Evolutionary conservation across 2,329 filamentous ascomycete species (phyloP), one percentile per base, ranked within the genome.

Genomic region (Penicillium sclerotiorum): DNA sequence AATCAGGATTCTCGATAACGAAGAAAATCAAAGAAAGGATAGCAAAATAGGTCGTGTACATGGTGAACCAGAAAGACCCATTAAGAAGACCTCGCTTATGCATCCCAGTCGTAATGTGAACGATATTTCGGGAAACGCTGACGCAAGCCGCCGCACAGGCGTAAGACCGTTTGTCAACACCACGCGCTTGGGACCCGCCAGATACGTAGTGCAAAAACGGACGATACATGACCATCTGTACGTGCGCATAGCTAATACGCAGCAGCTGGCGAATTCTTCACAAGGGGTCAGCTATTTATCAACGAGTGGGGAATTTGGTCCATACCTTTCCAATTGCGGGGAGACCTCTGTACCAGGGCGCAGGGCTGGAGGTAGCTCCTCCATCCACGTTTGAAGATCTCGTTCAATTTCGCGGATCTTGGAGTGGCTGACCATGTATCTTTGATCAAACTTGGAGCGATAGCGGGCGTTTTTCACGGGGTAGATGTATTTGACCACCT

Each of bases 261-360:
- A 87, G 74, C 27, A 85, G 70, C 62, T 86, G 82, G 60, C 84
- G 77, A 55, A 78, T 75, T 30, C 53, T 51, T 38, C 2, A 21
- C 11, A n/a, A 25, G 12, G 3, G 21, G 13, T 52, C 45, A 58
- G 51, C 41, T 37, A 40, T 15, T 27, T 15, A 21, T 22, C 22
- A 20, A 20, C 36, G 22, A 23, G 33, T 2, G 40, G 6, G 11
- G 51, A 51, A 45, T 47, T 22, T 43, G 11, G 82, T 75, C n/a
- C n/a, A n/a, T 80, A 90, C 89, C 90, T 81, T 60, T 91, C 82
- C 20, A 92, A 81, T 62, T 92, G 85, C 27, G 86, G 81, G 1
- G 86, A 80, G 0, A 86, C 88, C 43, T 94, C 90, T 1, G 86
- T 82, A 53, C 89, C 90, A 1, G 91, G 91, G 53, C 88, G 86